Evolutionary conservation across 768 basidiomycete species (phyloP), one percentile per base, ranked within the genome.

Genomic region (Lenzites betulinus): DNA sequence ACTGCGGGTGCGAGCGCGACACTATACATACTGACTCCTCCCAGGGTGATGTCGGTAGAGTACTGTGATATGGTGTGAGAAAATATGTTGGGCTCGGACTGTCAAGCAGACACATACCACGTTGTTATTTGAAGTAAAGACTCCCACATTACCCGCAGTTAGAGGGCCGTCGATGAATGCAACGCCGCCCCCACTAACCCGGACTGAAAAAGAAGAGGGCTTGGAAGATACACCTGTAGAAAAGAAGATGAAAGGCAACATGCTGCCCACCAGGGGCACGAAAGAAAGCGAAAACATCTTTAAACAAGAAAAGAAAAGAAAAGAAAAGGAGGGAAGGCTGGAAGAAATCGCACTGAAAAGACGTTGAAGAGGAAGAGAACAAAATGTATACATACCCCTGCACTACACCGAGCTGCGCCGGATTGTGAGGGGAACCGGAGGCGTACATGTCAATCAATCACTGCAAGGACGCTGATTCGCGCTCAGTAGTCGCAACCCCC

Each of bases 41-140:
- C 61, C 18, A 63, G 15, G 2, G 38, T 50, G 30, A 63, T 58
- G 5, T 54, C 46, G 22, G 55, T 56, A 23, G 38, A 39, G n/a
- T 56, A 56, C 55, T 56, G 23, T 2, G n/a, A 26, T 26, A 4
- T 15, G 11, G 13, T 33, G 54, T 41, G 13, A 48, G 33, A 12
- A 6, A 41, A 18, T 11, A 3, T 12, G 1, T n/a, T 1, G 8
- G 49, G 20, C 30, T n/a, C 18, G 3, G 3, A 1, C 20, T 22
- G 2, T n/a, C 28, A 3, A 1, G 16, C 8, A 9, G 20, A n/a
- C 18, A 20, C 55, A 25, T 35, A 56, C 55, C 25, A 25, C 15
- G n/a, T 18, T 30, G 16, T 49, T 56, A 25, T 47, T 25, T 1
- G 46, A 30, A 12, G 46, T 48, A 25, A 28, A 8, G 4, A 56